Conservation (phyloP, 2,329 filamentous ascomycete species). For the Colletotrichum limetticola region DNA sequence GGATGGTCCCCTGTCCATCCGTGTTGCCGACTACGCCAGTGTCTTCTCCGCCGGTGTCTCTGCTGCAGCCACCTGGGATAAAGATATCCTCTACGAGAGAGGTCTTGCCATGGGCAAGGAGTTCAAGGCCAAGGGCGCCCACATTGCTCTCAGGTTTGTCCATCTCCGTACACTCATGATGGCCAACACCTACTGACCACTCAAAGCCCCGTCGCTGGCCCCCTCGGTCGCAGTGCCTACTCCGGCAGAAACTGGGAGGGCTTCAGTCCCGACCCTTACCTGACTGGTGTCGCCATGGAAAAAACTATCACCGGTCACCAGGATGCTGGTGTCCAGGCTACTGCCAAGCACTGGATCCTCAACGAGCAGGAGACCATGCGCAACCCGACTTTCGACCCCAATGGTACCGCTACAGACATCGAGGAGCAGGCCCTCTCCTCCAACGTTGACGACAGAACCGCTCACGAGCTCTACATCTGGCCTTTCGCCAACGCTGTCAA, state of each 20-base stretch:
- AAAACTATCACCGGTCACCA: conserved; percentile 47
- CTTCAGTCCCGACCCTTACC: conserved; percentile 73
- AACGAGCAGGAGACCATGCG: conserved; percentile 50
- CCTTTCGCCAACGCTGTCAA: conserved; percentile 47
- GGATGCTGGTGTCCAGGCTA: conserved; percentile 50
- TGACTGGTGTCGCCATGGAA: conserved; percentile 66
- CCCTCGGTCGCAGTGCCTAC: conserved; percentile 54
- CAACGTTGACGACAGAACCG: conserved; percentile 68
- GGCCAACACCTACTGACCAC: neutral
- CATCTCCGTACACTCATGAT: neutral
- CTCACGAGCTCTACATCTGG: conserved; percentile 62
- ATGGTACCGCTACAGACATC: conserved; percentile 41
- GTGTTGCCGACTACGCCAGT: conserved; percentile 54
- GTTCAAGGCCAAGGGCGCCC: conserved; percentile 77
- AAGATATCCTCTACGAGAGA: conserved; percentile 65
- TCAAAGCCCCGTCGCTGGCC: conserved; percentile 53
- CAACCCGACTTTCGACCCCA: conserved; percentile 40
- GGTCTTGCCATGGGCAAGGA: conserved; percentile 62
- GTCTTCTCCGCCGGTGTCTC: conserved; percentile 69
- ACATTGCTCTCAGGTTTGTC: conserved; percentile 65
- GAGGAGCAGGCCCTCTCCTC: conserved; percentile 44
- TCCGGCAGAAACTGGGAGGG: conserved; percentile 74
- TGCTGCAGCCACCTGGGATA: conserved; percentile 75
- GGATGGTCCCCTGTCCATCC: conserved; percentile 49
- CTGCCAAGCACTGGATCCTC: conserved; percentile 51